These are phyloP conservation scores for Suillus hirtellus DNA, from an alignment of 768 basidiomycete species.

Conservation along the genomic window DNA sequence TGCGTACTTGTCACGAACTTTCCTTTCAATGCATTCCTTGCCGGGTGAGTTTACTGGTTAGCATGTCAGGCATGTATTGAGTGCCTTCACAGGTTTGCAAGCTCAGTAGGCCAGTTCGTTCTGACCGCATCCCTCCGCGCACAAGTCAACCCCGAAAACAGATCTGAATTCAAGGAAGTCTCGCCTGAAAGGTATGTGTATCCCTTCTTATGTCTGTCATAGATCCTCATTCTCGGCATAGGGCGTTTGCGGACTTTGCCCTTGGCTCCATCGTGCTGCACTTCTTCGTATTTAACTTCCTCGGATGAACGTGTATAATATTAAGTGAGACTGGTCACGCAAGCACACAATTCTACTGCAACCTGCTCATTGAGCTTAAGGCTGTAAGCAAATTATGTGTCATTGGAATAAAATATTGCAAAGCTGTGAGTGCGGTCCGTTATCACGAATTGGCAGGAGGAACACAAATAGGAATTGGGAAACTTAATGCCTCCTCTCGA, in stretches of 20 bases:
- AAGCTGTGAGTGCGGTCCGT: constrained; percentile 3
- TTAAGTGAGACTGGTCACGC: constrained; percentile 4
- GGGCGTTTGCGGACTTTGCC: constrained; percentile 97
- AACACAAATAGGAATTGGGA: neutral
- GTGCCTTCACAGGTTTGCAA: constrained; percentile 65
- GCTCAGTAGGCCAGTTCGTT: constrained; percentile 96
- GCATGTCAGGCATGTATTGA: neutral
- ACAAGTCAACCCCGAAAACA: constrained; percentile 89
- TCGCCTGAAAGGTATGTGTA: constrained; percentile 85
- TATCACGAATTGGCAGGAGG: constrained; percentile 7
- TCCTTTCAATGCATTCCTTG: constrained; percentile 96
- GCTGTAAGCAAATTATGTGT: neutral
- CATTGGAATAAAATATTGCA: neutral
- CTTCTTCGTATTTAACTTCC: constrained; percentile 98
- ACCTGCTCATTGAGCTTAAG: neutral
- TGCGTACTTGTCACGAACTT: constrained; percentile 89
- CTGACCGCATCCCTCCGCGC: constrained; percentile 88
- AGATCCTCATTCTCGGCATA: constrained; percentile 32
- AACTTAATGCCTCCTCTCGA: constrained; percentile 50
- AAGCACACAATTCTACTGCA: neutral
- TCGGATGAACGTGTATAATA: constrained; percentile 57
- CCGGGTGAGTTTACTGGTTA: constrained; percentile 64
- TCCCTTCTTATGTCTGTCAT: neutral
- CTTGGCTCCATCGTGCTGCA: constrained; percentile 94
- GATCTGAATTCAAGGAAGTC: constrained; percentile 80